phyloP scores from a whole-genome alignment of 139 green algal species.

The Raphidocelis subcapitata region DNA sequence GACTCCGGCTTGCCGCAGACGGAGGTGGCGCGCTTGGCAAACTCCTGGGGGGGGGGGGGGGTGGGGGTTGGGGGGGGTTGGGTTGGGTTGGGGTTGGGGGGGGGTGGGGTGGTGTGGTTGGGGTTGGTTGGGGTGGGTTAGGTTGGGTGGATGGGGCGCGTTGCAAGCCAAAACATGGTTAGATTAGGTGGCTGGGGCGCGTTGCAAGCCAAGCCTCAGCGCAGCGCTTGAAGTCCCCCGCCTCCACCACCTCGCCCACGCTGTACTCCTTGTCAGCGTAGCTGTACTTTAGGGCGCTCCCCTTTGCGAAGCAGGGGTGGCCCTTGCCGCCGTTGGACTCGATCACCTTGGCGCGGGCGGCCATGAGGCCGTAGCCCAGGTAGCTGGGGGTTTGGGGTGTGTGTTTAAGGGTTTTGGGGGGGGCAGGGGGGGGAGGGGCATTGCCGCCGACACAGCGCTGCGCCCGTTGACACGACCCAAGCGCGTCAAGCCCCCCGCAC shows the following conservation, averaged over 20 bases:
- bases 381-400: constrained; percentile 58
- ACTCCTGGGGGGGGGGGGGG: constrained; percentile 32
- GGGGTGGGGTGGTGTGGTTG: too few relatives aligned
- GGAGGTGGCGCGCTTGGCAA: constrained; percentile 27
- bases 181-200: constrained; percentile 35
- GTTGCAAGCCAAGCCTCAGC: constrained; percentile 11
- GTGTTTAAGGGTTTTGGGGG: too few relatives aligned
- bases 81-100: too few relatives aligned
- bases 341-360: constrained; percentile 86
- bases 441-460: too few relatives aligned
- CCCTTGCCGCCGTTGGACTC: constrained; percentile 26
- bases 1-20: constrained; percentile 30
- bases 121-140: too few relatives aligned
- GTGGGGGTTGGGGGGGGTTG: too few relatives aligned
- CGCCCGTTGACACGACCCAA: too few relatives aligned
- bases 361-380: constrained; percentile 97
- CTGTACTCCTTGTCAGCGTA: constrained; percentile 39
- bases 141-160: too few relatives aligned
- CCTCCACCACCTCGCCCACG: not conserved
- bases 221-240: constrained; percentile 37
- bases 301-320: constrained; percentile 76
- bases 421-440: too few relatives aligned
- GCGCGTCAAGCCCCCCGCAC: not conserved
- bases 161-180: too few relatives aligned
- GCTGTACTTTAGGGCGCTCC: constrained; percentile 50